Conservation (phyloP, 2,329 filamentous ascomycete species). For the Ophiostoma sp. region DNA sequence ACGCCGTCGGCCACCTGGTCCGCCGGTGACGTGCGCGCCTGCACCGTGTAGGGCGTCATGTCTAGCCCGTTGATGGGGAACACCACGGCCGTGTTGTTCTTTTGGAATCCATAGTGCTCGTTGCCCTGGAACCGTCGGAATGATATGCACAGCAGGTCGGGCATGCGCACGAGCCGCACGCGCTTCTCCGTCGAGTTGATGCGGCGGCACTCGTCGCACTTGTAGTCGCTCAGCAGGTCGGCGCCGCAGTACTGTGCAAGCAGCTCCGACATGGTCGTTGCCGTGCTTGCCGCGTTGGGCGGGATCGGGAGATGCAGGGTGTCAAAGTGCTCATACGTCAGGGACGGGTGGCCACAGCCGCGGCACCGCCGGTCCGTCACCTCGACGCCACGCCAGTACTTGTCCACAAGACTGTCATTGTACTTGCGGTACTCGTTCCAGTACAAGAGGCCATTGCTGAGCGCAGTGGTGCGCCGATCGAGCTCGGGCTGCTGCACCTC, state of each 20-base stretch:
- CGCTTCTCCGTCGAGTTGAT: conserved; percentile 64
- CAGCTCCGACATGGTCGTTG: conserved; percentile 52
- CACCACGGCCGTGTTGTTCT: conserved; percentile 65
- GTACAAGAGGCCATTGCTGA: conserved; percentile 62
- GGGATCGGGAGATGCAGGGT: conserved; percentile 48
- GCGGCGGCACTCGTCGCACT: conserved; percentile 69
- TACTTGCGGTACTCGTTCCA: conserved; percentile 67
- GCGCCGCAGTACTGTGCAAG: conserved; percentile 64
- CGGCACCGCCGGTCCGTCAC: conserved; percentile 67
- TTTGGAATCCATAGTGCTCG: conserved; percentile 41
- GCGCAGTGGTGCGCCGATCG: conserved; percentile 30
- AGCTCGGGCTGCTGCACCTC: conserved; percentile 28
- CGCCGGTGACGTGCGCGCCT: conserved; percentile 20
- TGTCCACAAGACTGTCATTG: conserved; percentile 71
- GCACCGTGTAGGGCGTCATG: conserved; percentile 41
- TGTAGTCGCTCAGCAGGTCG: conserved; percentile 62
- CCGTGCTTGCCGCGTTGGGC: conserved; percentile 23
- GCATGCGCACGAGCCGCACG: conserved; percentile 70
- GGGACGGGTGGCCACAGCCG: conserved; percentile 46
- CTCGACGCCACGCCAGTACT: conserved; percentile 73
- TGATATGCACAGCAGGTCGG: conserved; percentile 71
- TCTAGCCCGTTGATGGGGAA: conserved; percentile 71
- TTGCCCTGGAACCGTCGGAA: conserved; percentile 57
- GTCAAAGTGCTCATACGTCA: conserved; percentile 46
- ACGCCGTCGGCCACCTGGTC: conserved; percentile 24